Base-by-base conservation (phyloP, 2,329 filamentous ascomycete genomes). In the Lasiodiplodia gonubiensis region DNA sequence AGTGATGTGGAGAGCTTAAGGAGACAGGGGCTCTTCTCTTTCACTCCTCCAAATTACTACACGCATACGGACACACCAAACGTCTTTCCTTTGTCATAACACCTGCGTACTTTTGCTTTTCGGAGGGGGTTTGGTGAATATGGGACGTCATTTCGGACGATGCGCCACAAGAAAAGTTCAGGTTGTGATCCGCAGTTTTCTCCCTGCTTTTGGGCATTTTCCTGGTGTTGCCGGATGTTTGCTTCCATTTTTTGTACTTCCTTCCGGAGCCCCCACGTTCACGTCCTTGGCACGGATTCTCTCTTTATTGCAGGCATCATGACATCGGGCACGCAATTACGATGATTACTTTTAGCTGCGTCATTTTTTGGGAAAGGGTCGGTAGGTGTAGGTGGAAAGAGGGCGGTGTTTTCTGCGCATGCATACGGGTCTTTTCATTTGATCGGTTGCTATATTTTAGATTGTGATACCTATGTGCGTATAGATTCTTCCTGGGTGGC, bases 1-100 rank as follows among this genome's bases (percentile, higher is more conserved):
- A 68, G 74, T 71, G 54, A 54, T 74, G 46, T 80, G 78, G 78
- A 67, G 71, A 51, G 71, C 69, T 16, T 70, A 49, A 42, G 21
- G 27, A 37, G 46, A 18, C 12, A 48, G 11, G 10, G 53, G 7
- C 18, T 66, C 16, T 46, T 18, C 3, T 14, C 14, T 49, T 61
- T 46, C 14, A 35, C 16, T 12, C 49, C 11, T 14, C 25, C 48
- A 51, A n/a, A 51, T n/a, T 10, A 49, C 5, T 11, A 27, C 49
- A 52, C 49, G 21, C 48, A 52, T 3, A 27, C 21, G 42, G 8
- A 14, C 14, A 46, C n/a, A 21, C 18, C 42, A 2, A 46, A 46
- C 14, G 18, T 10, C n/a, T 46, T 21, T 46, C n/a, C 42, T 46
- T 46, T 46, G 42, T 46, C 42, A n/a, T 46, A 46, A 46, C 42